Base-by-base conservation (phyloP, 805 yeast species). In the Ogataea wickerhamii region DNA sequence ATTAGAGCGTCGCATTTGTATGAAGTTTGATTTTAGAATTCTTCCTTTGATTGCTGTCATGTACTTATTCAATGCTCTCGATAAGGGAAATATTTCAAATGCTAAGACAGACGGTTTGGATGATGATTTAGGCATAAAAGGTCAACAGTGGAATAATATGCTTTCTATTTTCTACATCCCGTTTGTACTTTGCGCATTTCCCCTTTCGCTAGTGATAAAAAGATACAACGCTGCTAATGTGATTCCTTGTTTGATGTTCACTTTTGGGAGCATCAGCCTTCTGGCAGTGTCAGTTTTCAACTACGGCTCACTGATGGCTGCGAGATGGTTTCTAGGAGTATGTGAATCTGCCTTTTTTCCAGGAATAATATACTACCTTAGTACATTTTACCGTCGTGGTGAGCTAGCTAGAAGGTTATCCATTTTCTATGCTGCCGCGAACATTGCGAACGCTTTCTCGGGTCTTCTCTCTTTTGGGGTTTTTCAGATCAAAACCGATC, bases 91-190 rank as follows among this genome's bases (percentile, higher is more conserved):
- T 45, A 70, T 72, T 32, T 64, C 71, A 12, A 71, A 72, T 50
- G 77, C 77, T 13, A 70, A 70, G 46, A 70, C 74, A 2, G 68
- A 70, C 41, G 71, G 71, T 22, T 49, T 73, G 33, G 72, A 63
- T 19, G 46, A 40, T 4, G 74, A 72, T 43, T 50, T 73, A 14
- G 63, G 63, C 23, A 63, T 73, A 32, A 47, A 48, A 4, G 72
- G 70, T 17, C 56, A 61, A 21, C 60, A 70, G 39, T 73, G 73
- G 71, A 71, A 70, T 47, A 49, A 63, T 23, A 62, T 70, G 62
- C 56, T 72, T 18, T 66, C 74, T 3, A 64, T 71, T 12, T 71
- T 70, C 47, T 70, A 66, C 39, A 52, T 68, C 35, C 74, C 75
- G 1, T 70, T 66, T 48, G 73, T 68, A 7, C 51, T 70, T 12